Base-by-base conservation (phyloP, 2,329 filamentous ascomycete species). In the Pseudogymnoascus sp. region DNA sequence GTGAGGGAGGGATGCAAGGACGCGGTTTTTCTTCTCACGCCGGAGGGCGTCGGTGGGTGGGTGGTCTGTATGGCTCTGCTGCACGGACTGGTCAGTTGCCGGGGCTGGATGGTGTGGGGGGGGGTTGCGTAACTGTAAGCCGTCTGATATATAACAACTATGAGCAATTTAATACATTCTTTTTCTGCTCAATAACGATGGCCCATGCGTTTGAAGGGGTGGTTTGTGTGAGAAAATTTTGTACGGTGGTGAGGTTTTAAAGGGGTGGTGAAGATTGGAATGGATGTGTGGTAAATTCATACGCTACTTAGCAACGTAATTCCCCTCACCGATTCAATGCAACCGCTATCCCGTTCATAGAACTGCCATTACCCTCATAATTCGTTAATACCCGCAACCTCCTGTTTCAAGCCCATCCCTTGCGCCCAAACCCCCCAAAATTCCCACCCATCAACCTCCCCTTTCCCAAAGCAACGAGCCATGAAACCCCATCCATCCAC, bases 71-170 rank as follows among this genome's bases (percentile, higher is more conserved):
- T 46, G 10, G 41, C 19, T 4, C 11, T 46, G 41, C 22, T 56
- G n/a, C n/a, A n/a, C n/a, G 8, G 26, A 33, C n/a, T 16, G n/a
- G 10, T 10, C n/a, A 10, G n/a, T 33, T 56, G 26, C n/a, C 26
- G 8, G n/a, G 10, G n/a, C 26, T 56, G 4, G 46, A 56, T 19
- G 46, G 43, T 28, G n/a, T n/a, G 31, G 8, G 19, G 19, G 26
- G n/a, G 8, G 10, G 46, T 56, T 8, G 26, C 46, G 46, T 56
- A 56, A 33, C 46, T 56, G n/a, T 56, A 56, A 56, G 46, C 8
- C 46, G 8, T 56, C 46, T 46, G 46, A 56, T 56, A 50, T 56
- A 56, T 56, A 56, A 33, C 43, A 43, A 43, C 43, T 56, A 33
- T 56, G 46, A 19, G 46, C 46, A 56, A 33, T 19, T 19, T 56